Conservation (phyloP, 176 grass and related monocot genomes). For the Zoysia japonica region DNA sequence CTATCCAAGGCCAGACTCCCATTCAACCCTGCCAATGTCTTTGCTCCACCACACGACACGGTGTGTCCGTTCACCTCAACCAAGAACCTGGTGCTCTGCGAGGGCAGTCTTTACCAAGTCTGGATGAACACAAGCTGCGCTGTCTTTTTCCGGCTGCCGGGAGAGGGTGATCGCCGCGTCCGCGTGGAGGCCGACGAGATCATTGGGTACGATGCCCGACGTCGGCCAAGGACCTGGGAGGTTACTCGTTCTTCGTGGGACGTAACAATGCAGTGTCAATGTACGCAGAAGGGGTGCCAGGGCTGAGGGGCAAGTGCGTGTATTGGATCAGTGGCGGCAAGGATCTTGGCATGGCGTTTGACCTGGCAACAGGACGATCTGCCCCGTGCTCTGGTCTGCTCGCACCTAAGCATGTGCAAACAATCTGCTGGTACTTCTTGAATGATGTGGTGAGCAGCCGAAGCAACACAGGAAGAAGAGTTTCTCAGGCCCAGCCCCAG, state of each 20-base stretch:
- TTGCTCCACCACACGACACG: slow-evolving; percentile 43
- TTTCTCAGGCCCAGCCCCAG: slow-evolving; percentile 46
- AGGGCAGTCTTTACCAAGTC: slow-evolving; percentile 47
- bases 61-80: slow-evolving; percentile 37
- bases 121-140: slow-evolving; percentile 58
- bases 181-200: slow-evolving; percentile 38
- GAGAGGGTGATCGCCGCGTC: slow-evolving; percentile 37
- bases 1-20: slow-evolving; percentile 30
- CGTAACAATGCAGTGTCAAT: slow-evolving; percentile 45
- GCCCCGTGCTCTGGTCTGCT: slow-evolving; percentile 19
- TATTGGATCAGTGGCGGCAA: slow-evolving; percentile 57
- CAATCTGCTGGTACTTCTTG: slow-evolving; percentile 57
- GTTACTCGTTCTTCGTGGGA: slow-evolving; percentile 46
- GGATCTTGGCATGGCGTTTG: slow-evolving; percentile 60
- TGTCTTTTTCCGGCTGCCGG: slow-evolving; percentile 46
- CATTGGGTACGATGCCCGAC: slow-evolving; percentile 37
- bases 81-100: slow-evolving; percentile 46
- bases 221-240: slow-evolving; percentile 35
- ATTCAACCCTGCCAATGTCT: slow-evolving; percentile 40
- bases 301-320: slow-evolving; percentile 43
- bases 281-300: slow-evolving; percentile 38
- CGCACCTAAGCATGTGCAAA: slow-evolving; percentile 4
- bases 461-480: slow-evolving; percentile 40
- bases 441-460: slow-evolving; percentile 40
- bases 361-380: slow-evolving; percentile 49